These are phyloP conservation scores for Brassica hybrid DNA, from an alignment of 441 rosid species.

Conservation along the genomic window DNA sequence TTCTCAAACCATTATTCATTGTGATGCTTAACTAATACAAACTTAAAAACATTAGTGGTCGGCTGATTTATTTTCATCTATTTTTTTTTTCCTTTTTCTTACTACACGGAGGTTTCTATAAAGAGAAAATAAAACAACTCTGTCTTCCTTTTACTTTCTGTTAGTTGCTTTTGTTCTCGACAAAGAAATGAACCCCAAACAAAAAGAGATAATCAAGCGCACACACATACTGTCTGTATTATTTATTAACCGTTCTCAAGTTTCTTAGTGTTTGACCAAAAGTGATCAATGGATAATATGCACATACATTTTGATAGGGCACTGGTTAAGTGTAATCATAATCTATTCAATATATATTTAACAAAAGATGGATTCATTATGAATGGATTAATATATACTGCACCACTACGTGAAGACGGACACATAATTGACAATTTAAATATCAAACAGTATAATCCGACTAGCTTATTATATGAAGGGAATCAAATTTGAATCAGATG, in stretches of 20 bases:
- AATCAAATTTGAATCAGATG: conserved; percentile 44
- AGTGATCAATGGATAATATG: conserved; percentile 16
- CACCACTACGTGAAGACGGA: conserved; percentile 10
- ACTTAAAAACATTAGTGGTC: neutral
- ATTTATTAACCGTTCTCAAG: conserved; percentile 2
- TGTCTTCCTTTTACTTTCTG: conserved; percentile 20
- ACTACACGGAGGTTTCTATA: conserved; percentile 15
- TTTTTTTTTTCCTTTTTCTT: conserved; percentile 17
- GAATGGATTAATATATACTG: conserved; percentile 12
- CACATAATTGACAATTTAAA: conserved; percentile 24
- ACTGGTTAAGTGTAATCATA: conserved; percentile 25
- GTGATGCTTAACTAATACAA: conserved; percentile 2
- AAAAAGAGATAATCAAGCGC: conserved; percentile 10
- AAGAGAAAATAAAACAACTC: neutral
- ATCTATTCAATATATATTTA: neutral
- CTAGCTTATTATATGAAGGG: conserved; percentile 27
- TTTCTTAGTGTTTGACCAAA: conserved; percentile 38
- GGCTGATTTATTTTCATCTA: conserved; percentile 6
- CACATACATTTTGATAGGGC: conserved; percentile 16
- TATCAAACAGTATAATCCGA: conserved; percentile 36
- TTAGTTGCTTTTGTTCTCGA: conserved; percentile 22
- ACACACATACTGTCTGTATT: conserved; percentile 19
- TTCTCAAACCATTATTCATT: neutral
- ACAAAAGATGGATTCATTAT: conserved; percentile 4
- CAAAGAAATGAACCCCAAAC: conserved; percentile 15